These are phyloP conservation scores for Sugiyamaella grinbergsii DNA, from an alignment of 1,139 yeast genomes.

Conservation along the genomic window DNA sequence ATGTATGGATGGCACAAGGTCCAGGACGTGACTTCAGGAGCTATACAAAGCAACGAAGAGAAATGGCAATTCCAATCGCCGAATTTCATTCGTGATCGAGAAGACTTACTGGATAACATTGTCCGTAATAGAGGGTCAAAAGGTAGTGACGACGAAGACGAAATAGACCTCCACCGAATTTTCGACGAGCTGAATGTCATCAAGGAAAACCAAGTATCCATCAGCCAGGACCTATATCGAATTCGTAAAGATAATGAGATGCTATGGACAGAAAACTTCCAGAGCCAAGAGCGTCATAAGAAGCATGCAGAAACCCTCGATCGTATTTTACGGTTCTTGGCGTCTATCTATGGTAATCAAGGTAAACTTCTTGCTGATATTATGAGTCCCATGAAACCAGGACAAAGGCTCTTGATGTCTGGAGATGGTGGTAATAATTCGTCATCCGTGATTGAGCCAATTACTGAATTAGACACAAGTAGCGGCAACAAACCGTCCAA, in stretches of 20 bases:
- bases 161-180: constrained; percentile 57
- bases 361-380: constrained; percentile 41
- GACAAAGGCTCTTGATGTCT: constrained; percentile 26
- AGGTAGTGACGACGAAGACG: constrained; percentile 52
- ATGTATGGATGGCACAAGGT: constrained; percentile 99
- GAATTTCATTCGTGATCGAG: constrained; percentile 68
- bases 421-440: neutral
- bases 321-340: constrained; percentile 81
- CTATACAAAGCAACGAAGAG: constrained; percentile 57
- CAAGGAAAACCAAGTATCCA: constrained; percentile 74
- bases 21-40: constrained; percentile 71
- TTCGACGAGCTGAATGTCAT: constrained; percentile 74
- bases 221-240: constrained; percentile 80
- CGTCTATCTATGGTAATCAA: constrained; percentile 74
- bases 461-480: constrained; percentile 8
- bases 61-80: constrained; percentile 81
- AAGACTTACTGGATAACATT: constrained; percentile 73
- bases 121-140: constrained; percentile 51
- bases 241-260: constrained; percentile 85
- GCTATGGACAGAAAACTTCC: constrained; percentile 85
- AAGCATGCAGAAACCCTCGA: constrained; percentile 87
- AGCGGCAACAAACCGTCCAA: neutral
- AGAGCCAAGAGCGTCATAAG: constrained; percentile 81
- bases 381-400: constrained; percentile 22
- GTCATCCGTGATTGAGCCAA: constrained; percentile 9